Evolutionary conservation across 2,329 filamentous ascomycete species (phyloP), one percentile per base, ranked within the genome.

Genomic region (Uncinocarpus reesii): DNA sequence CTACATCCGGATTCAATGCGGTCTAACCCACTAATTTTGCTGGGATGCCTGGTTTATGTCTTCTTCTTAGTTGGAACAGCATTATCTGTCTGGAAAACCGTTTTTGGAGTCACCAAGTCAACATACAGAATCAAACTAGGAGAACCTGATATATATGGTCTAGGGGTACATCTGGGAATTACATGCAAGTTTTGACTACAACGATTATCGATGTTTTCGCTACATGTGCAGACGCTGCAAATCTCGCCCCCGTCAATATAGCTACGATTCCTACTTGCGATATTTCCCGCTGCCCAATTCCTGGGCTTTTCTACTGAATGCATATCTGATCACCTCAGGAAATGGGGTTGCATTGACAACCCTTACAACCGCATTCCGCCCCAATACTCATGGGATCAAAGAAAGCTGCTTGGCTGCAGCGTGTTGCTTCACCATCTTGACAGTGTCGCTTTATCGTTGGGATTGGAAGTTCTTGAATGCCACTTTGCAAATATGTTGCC

Each of bases 261-360:
- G n/a, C 42, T 46, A 8, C 36, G 26, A 15, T 46, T 46, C 18
- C 18, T 28, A 20, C 15, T 46, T 20, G 42, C 42, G 10, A 16
- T 46, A 15, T 46, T 46, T 28, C 10, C 36, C 11, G 42, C 42
- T 11, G 8, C 32, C 5, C 18, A 20, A 29, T 18, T 13, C 24
- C 18, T 8, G 21, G 18, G 31, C 15, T 26, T 18, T n/a, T 13
- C 20, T 13, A 13, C 28, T 29, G 18, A 31, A 46, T 13, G 7
- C 26, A 16, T 46, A 46, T 20, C 36, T 46, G 8, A 20, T 28
- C 42, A 13, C 36, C 10, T 32, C 24, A 21, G 42, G 42, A 18
- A 46, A 46, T 20, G 42, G 42, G 5, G 36, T 46, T 16, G 36
- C 15, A n/a, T 46, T 32, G 24, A 46, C 31, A 8, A 18, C 36